These are phyloP conservation scores for Tricharina praecox DNA, from an alignment of 495 filamentous ascomycete genomes.

Conservation along the genomic window DNA sequence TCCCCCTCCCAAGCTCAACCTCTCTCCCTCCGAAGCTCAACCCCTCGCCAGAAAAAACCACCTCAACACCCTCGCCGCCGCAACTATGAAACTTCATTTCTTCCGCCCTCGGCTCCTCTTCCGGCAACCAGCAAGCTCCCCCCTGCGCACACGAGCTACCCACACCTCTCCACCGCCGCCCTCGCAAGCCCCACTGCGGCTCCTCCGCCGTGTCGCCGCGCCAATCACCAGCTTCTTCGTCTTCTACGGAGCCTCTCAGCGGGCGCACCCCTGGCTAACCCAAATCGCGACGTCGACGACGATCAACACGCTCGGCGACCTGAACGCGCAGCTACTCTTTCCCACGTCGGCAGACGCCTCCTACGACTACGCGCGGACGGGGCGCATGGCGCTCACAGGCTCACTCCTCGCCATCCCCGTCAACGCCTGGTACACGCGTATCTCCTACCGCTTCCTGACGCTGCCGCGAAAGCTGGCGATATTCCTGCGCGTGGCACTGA, in stretches of 20 bases:
- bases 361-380: constrained; percentile 55
- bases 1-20: no score
- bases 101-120: no score
- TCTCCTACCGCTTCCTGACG: constrained; percentile 3
- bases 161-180: background rate
- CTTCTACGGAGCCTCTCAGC: constrained; percentile 55
- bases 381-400: constrained; percentile 57
- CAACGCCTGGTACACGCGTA: constrained; percentile 51
- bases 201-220: constrained; percentile 9
- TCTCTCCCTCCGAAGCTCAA: no score
- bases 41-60: no score
- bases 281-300: constrained; percentile 59
- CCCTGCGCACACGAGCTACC: background rate
- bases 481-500: constrained; percentile 58
- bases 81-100: no score
- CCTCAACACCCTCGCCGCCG: no score
- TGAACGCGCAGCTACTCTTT: constrained; percentile 54
- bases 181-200: background rate
- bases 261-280: constrained; percentile 52
- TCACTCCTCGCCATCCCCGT: constrained; percentile 52
- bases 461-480: constrained; percentile 51
- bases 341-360: constrained; percentile 18
- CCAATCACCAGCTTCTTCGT: constrained; percentile 36
- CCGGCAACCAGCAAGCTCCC: no score
- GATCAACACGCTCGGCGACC: constrained; percentile 64